Conservation (phyloP, 2,329 filamentous ascomycete species). For the Penicillium expansum region DNA sequence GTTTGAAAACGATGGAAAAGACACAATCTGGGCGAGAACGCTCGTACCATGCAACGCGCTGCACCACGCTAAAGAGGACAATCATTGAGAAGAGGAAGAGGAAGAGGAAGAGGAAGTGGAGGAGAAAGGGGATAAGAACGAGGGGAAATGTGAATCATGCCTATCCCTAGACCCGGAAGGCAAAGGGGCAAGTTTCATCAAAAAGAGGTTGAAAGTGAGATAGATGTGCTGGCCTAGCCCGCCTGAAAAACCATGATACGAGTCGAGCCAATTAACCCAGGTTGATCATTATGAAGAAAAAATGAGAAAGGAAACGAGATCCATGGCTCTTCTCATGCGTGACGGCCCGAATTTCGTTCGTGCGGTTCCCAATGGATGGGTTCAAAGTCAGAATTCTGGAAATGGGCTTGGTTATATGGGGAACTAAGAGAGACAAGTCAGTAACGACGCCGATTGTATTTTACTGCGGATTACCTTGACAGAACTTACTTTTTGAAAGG, state of each 20-base stretch:
- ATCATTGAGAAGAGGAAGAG: conserved; percentile 9
- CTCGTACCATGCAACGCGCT: conserved; percentile 23
- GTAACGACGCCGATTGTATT: background rate
- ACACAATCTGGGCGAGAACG: conserved; percentile 15
- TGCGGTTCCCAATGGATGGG: conserved; percentile 47
- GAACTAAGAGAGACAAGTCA: conserved; percentile 30
- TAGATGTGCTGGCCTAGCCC: background rate
- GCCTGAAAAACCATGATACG: background rate
- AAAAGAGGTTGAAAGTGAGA: background rate
- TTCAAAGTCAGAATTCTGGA: conserved; percentile 47
- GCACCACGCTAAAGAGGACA: conserved; percentile 24
- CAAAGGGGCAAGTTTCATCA: background rate
- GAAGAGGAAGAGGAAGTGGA: background rate
- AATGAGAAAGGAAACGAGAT: background rate
- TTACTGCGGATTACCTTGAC: background rate
- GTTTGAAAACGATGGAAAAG: conserved; percentile 5
- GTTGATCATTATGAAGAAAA: background rate
- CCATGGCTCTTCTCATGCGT: conserved; percentile 19
- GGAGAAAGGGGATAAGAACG: background rate
- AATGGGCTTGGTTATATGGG: conserved; percentile 47
- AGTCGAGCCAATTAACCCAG: background rate
- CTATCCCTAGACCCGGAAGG: background rate
- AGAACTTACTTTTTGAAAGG: conserved; percentile 43
- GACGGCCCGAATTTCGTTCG: conserved; percentile 27
- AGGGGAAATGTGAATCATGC: background rate